Base-by-base conservation (phyloP, 805 yeast species). In the Candida sithepensis region DNA sequence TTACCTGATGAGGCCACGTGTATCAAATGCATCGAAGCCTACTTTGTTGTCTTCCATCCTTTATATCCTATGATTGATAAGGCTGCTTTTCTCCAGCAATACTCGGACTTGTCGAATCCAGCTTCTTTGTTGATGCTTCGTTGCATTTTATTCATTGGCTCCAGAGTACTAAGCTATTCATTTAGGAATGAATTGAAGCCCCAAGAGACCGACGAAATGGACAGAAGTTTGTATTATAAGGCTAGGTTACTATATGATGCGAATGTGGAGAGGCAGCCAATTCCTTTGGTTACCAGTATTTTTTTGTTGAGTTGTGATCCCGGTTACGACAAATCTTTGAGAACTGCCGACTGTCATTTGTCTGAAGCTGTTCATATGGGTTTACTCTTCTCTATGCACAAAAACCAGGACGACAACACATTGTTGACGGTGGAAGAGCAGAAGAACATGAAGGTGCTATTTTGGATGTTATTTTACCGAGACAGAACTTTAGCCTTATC, bases 401-500 rank as follows among this genome's bases (percentile, higher is more conserved):
- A 88, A 53, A 77, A 53, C 42, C 48, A 46, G 13, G 32, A 24
- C 13, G n/a, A 19, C 14, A 26, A 43, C 4, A 30, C n/a, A 6
- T 21, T 19, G n/a, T 21, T 53, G 4, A 21, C 53, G 5, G 14
- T 16, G 16, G 13, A 38, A 14, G 55, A 51, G 20, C 51, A 51
- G 24, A 75, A 78, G 50, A 61, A 78, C 43, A 79, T 84, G 76
- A 72, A 82, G 50, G 70, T 87, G 36, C 69, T 82, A 13, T 84
- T 87, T 85, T 84, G 91, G 91, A 71, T 79, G 52, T 64, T 84
- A 30, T 84, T 81, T 62, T 78, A 76, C 50, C 79, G 84, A 56
- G 91, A 84, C 24, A 45, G 45, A 18, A 26, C 47, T 12, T 26
- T 26, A 6, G 32, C 30, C 3, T n/a, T 39, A 14, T 39, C 21